These are phyloP conservation scores for Thamnidium elegans DNA, from an alignment of 192 early-diverging fungal species.

Conservation along the genomic window DNA sequence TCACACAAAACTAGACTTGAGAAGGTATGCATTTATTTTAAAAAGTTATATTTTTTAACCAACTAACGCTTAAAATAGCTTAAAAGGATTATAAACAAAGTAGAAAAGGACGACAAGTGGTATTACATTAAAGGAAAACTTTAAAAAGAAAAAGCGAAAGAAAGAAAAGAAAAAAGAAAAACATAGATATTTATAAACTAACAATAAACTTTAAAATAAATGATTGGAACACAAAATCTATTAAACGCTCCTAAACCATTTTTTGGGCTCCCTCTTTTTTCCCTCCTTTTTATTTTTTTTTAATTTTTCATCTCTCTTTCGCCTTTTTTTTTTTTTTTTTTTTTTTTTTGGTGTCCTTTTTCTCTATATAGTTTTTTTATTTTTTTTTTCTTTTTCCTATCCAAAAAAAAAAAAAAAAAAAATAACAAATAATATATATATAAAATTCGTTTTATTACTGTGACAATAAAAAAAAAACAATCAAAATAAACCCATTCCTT, in stretches of 20 bases:
- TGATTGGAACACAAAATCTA: background rate
- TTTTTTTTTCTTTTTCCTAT: background rate
- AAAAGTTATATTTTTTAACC: background rate
- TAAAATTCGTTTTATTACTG: background rate
- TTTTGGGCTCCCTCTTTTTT: conserved; percentile 6
- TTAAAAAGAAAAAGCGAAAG: background rate
- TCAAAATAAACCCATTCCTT: conserved; percentile 6
- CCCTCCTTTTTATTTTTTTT: conserved; percentile 14
- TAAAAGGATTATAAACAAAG: background rate
- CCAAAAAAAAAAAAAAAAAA: background rate
- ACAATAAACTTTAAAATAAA: conserved; percentile 8
- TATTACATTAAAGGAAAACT: conserved; percentile 21
- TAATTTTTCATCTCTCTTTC: conserved; percentile 3
- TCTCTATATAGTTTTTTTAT: background rate
- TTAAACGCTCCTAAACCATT: conserved; percentile 2
- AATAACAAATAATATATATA: background rate
- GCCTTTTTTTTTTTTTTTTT: background rate
- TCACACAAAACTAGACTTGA: conserved; percentile 5
- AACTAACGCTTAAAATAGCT: too few species aligned
- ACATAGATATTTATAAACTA: background rate
- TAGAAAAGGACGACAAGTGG: conserved; percentile 20
- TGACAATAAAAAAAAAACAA: too few species aligned
- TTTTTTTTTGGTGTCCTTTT: conserved; percentile 12
- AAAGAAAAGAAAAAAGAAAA: background rate
- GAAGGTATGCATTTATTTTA: conserved; percentile 9